Base-by-base conservation (phyloP, 306 rosid genomes). In the Leucaena leucocephala region DNA sequence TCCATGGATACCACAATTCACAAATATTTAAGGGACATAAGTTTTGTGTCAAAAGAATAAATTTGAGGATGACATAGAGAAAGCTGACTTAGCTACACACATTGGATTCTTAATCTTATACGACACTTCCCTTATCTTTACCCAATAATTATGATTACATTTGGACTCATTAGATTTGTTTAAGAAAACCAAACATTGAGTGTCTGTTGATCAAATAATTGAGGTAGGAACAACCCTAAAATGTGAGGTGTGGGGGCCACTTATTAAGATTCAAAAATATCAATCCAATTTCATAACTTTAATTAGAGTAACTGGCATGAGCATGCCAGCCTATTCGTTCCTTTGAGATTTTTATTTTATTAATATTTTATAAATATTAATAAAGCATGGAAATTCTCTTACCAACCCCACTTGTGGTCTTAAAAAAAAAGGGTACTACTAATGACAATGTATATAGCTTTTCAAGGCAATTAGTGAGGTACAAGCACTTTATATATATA, bases 311-410 rank as follows among this genome's bases (percentile, higher is more conserved):
- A 66, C 17, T 3, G 22, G 50, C 59, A 59, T 59, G 66, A 22
- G 39, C 38, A 70, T 80, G 79, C 76, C 79, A 74, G 63, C 63
- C 43, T 35, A 69, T 58, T 13, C 35, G 3, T 46, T 15, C 38
- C 10, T 36, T 59, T 40, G 9, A n/a, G 59, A 54, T 39, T 19
- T 71, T 65, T 65, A 8, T 65, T 55, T 55, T 64, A 80, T 40
- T 52, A 27, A 27, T 27, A 27, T 27, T 27, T 27, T 27, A 27
- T 27, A 27, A 27, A 27, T 27, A 27, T 27, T 27, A 12, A 33
- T 58, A 22, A 65, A 74, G n/a, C 7, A 63, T 3, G 5, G 27
- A 22, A 61, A 43, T 73, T 36, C n/a, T 6, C 35, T 19, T 48
- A 27, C 52, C 46, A 45, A 7, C 78, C 54, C 65, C 54, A 73